Evolutionary conservation across 2,329 filamentous ascomycete genomes (phyloP), one percentile per base, ranked within the genome.

Genomic region (Neofusicoccum kwambonambiense): DNA sequence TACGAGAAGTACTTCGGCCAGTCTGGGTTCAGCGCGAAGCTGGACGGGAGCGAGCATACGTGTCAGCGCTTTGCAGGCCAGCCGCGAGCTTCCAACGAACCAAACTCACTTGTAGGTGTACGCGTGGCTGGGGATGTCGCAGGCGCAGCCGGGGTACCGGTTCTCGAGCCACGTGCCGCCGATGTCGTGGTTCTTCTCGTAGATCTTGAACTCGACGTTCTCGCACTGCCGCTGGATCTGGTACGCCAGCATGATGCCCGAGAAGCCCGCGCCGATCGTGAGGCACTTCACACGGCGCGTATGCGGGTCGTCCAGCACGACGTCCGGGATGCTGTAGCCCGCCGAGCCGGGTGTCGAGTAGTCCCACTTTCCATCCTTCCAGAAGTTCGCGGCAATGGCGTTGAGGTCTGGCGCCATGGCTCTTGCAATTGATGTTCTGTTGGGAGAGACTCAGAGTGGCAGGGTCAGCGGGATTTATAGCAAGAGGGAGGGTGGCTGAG

Each of bases 1-100:
- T 80, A 78, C 8, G 78, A 80, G 69, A 80, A 82, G 74, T 80
- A 81, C 5, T 77, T 74, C 3, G 80, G 77, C 81, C 80, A 83
- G 67, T 83, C 80, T 1, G 80, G 79, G 57, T 81, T 79, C 39
- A 78, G 72, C 1, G 78, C 80, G 66, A 80, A 82, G 62, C 76
- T 56, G 17, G 27, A 7, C 27, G 27, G 27, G 27, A 31, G 27
- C 27, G 27, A 22, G 27, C 27, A 31, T 31, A 19, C 4, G 8
- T 9, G 19, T 35, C 57, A 61, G 56, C 12, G 50, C 27, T 5
- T 31, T 31, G 5, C 27, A 7, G 6, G 27, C 27, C 6, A 5
- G 19, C 15, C 31, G 35, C 31, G n/a, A 12, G n/a, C 13, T 6
- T 57, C 13, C 5, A 7, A 5, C 11, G 31, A 17, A 9, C 31